phyloP scores from a whole-genome alignment of 1,284 basidiomycete genomes.

The Ganoderma lingzhi region DNA sequence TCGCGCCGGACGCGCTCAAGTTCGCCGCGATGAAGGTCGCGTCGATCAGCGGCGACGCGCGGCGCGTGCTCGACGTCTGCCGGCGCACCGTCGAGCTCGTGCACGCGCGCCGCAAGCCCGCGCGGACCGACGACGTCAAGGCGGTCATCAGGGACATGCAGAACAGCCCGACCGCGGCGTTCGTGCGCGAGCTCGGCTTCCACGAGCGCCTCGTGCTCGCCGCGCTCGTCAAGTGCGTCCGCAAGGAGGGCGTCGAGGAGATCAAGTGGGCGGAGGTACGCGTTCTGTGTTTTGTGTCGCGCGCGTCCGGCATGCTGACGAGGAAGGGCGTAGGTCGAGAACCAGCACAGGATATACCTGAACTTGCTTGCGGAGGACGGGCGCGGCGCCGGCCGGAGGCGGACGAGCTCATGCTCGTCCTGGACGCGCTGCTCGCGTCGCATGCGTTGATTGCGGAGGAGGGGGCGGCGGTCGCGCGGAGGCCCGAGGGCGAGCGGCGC shows the following conservation, averaged over 20 bases:
- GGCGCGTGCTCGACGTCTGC: constrained; percentile 94
- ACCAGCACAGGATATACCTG: constrained; percentile 73
- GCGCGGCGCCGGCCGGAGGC: constrained; percentile 48
- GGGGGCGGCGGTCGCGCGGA: constrained; percentile 57
- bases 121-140: constrained; percentile 79
- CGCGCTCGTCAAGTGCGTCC: constrained; percentile 84
- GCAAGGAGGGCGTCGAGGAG: constrained; percentile 88
- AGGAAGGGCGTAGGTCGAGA: constrained; percentile 55
- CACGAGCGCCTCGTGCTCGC: constrained; percentile 93
- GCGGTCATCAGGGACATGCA: constrained; percentile 91
- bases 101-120: constrained; percentile 58
- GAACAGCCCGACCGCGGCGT: constrained; percentile 88
- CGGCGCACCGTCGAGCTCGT: constrained; percentile 89
- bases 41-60: constrained; percentile 93
- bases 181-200: constrained; percentile 81
- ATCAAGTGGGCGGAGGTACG: constrained; percentile 84
- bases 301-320: too few relatives aligned
- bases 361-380: constrained; percentile 56
- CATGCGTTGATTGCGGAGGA: constrained; percentile 78
- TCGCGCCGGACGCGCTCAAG: constrained; percentile 83
- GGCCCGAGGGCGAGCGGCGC: constrained; percentile 63
- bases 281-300: too few relatives aligned
- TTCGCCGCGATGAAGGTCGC: constrained; percentile 94
- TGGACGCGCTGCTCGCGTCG: constrained; percentile 75
- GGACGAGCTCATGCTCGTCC: constrained; percentile 64